Conservation (phyloP, 352 stramenopile species). For the Pythium pyrilobum region DNA sequence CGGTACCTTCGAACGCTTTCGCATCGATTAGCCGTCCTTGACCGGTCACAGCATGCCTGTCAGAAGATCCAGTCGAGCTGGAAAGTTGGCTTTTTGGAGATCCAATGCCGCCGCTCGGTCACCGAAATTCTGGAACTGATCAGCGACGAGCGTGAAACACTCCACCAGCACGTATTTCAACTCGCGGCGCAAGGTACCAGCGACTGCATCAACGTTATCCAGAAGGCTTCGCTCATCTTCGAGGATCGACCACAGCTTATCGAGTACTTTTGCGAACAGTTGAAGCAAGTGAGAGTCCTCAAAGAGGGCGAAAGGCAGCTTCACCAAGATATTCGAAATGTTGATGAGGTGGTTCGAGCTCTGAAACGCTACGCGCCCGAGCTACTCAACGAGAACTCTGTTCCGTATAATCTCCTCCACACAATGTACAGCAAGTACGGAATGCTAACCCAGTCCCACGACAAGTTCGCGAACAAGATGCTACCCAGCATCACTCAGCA, state of each 20-base stretch:
- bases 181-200: slow-evolving; percentile 29
- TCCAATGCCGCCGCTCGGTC: slow-evolving; percentile 59
- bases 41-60: slow-evolving; percentile 50
- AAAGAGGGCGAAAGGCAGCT: slow-evolving; percentile 53
- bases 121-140: slow-evolving; percentile 60
- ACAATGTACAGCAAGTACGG: slow-evolving; percentile 43
- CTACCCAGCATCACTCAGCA: slow-evolving; percentile 66
- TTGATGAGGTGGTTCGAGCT: slow-evolving; percentile 54
- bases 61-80: slow-evolving; percentile 64
- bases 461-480: slow-evolving; percentile 63
- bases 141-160: slow-evolving; percentile 31
- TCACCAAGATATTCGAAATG: slow-evolving; percentile 61
- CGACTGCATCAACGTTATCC: slow-evolving; percentile 37
- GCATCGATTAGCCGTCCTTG: slow-evolving; percentile 30
- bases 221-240: slow-evolving; percentile 38
- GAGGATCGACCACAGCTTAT: slow-evolving; percentile 70
- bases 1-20: slow-evolving; percentile 39
- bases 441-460: slow-evolving; percentile 36
- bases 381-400: slow-evolving; percentile 19
- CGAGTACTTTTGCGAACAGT: slow-evolving; percentile 66
- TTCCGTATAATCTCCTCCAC: slow-evolving; percentile 49
- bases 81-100: slow-evolving; percentile 70
- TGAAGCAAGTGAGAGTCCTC: slow-evolving; percentile 48
- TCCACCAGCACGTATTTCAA: slow-evolving; percentile 35
- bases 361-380: slow-evolving; percentile 39